These are phyloP conservation scores for Jaapia argillacea DNA, from an alignment of 768 basidiomycete species.

Conservation along the genomic window DNA sequence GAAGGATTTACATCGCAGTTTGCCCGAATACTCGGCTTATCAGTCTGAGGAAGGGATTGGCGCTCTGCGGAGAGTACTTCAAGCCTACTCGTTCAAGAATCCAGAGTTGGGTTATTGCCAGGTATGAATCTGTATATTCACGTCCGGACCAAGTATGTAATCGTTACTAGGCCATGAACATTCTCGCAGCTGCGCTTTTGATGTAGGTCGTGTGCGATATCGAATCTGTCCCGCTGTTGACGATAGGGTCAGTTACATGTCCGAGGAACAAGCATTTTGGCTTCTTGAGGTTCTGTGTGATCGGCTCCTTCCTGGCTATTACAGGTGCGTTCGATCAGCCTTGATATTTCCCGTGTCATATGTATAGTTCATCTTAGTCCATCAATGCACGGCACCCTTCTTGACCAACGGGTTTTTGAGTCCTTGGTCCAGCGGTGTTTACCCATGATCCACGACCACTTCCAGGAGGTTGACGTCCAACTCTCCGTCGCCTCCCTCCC, in stretches of 20 bases:
- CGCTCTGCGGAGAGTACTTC: constrained; percentile 80
- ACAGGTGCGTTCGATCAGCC: constrained; percentile 63
- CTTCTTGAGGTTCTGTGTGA: constrained; percentile 91
- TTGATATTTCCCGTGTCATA: too few relatives aligned
- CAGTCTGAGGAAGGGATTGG: constrained; percentile 82
- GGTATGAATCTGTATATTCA: constrained; percentile 25
- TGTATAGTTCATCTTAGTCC: constrained; percentile 38
- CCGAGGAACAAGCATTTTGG: constrained; percentile 98
- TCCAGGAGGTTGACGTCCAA: constrained; percentile 85
- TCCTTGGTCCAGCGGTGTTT: constrained; percentile 82
- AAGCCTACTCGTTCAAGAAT: constrained; percentile 93
- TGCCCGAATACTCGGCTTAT: constrained; percentile 96
- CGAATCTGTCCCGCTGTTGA: constrained; percentile 3
- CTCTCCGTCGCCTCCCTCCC: constrained; percentile 94
- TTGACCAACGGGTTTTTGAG: constrained; percentile 98
- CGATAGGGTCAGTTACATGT: constrained; percentile 83
- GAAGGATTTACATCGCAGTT: constrained; percentile 91
- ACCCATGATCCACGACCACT: constrained; percentile 92
- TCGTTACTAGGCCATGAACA: constrained; percentile 80
- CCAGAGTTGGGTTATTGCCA: constrained; percentile 95
- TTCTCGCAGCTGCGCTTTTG: constrained; percentile 89
- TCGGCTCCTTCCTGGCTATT: constrained; percentile 93
- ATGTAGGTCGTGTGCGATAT: constrained; percentile 41
- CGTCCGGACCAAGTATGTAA: constrained; percentile 2
- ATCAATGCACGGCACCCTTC: constrained; percentile 96